phyloP scores from a whole-genome alignment of 2,329 filamentous ascomycete species.

The Talaromyces sp. region DNA sequence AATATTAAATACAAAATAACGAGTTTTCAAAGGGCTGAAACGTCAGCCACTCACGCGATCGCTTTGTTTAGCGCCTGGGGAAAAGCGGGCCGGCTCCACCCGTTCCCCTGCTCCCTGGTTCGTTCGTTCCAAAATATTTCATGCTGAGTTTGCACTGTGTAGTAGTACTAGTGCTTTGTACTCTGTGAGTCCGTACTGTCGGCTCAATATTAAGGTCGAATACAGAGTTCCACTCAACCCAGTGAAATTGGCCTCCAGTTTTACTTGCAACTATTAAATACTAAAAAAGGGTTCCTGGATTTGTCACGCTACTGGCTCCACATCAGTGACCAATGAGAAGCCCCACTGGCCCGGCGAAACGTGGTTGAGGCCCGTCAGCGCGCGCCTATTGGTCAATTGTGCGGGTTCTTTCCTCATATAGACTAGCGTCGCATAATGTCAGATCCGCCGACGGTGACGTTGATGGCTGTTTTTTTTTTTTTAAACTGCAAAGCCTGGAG shows the following conservation, averaged over 20 bases:
- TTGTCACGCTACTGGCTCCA: neutral
- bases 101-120: neutral
- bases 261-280: neutral
- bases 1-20: neutral
- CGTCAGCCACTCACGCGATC: neutral
- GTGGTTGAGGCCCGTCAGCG: neutral
- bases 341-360: neutral
- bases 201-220: no score
- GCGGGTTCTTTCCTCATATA: neutral
- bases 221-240: no score
- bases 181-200: no score
- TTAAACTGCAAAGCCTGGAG: neutral
- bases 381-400: neutral
- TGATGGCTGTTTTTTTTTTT: neutral
- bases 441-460: neutral
- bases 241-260: no score
- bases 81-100: neutral
- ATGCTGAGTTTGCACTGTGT: neutral
- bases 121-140: neutral
- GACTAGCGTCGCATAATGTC: neutral
- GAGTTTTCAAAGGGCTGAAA: neutral
- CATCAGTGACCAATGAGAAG: neutral
- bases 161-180: no score
- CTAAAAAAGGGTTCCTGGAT: neutral
- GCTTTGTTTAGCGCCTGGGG: neutral